Conservation (phyloP, 352 stramenopile species). For the Globisporangium okanoganense region DNA sequence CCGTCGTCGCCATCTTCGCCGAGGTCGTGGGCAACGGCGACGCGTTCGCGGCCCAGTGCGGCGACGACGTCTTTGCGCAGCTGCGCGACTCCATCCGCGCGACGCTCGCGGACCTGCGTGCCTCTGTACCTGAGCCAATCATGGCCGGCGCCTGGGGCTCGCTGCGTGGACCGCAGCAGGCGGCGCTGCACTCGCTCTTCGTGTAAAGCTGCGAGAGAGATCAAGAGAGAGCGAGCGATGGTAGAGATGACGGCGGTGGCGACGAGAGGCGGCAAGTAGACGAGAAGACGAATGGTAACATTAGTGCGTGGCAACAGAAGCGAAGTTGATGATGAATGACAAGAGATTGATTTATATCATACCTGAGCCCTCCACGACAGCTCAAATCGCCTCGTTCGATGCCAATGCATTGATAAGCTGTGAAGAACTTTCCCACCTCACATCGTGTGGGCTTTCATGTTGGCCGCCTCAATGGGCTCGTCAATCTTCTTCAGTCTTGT, state of each 20-base stretch:
- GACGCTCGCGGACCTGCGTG: constrained; percentile 43
- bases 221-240: no score
- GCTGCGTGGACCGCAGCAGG: constrained; percentile 48
- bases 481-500: no score
- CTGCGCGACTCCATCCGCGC: constrained; percentile 40
- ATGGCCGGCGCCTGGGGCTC: constrained; percentile 60
- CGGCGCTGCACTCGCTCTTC: constrained; percentile 64
- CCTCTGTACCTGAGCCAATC: constrained; percentile 42
- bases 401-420: no score
- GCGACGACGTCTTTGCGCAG: constrained; percentile 35
- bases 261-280: constrained; percentile 1
- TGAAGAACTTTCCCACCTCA: no score
- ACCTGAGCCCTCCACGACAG: background rate
- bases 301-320: constrained; percentile 3
- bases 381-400: no score
- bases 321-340: constrained; percentile 5
- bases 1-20: constrained; percentile 59
- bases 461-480: no score
- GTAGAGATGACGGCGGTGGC: background rate
- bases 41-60: constrained; percentile 37
- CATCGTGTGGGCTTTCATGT: no score
- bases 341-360: background rate
- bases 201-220: constrained; percentile 19
- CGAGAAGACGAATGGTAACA: constrained; percentile 5
- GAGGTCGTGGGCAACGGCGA: constrained; percentile 42